Conservation (phyloP, 176 grass and related monocot genomes). For the Alopecurus myosuroides region DNA sequence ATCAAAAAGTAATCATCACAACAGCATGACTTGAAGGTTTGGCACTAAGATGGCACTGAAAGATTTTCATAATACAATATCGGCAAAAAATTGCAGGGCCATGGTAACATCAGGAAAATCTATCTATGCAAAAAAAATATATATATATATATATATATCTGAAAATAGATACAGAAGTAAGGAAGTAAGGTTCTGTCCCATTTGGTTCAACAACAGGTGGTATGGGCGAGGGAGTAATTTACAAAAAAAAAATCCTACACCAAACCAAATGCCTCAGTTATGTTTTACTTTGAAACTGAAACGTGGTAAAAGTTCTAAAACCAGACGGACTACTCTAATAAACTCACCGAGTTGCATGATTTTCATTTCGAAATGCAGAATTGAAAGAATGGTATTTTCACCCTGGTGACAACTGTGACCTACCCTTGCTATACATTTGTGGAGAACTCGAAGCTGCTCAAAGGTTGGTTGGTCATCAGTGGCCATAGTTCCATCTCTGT, state of each 20-base stretch:
- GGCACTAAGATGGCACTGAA: neutral
- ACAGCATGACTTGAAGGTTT: neutral
- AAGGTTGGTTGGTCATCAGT: conserved; percentile 60
- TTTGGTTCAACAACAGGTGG: neutral
- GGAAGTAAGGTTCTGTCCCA: neutral
- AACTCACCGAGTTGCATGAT: neutral
- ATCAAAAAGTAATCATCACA: neutral
- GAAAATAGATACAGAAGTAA: neutral
- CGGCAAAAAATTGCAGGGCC: neutral
- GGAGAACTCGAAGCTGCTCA: conserved; percentile 75
- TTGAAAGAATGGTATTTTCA: neutral
- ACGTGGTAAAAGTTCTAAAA: neutral
- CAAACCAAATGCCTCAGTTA: neutral
- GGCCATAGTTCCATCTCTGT: conserved; percentile 51
- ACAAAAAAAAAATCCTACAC: no score
- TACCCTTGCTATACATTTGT: conserved; percentile 92
- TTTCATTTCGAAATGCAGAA: conserved; percentile 2
- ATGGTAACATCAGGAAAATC: neutral
- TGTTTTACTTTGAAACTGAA: neutral
- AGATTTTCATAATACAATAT: conserved; percentile 2
- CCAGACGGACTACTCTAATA: neutral
- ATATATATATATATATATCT: neutral
- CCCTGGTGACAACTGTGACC: conserved; percentile 12
- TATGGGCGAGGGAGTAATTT: neutral
- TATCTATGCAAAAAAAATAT: neutral